Base-by-base conservation (phyloP, 345 rosid species). In the Populus euphratica region DNA sequence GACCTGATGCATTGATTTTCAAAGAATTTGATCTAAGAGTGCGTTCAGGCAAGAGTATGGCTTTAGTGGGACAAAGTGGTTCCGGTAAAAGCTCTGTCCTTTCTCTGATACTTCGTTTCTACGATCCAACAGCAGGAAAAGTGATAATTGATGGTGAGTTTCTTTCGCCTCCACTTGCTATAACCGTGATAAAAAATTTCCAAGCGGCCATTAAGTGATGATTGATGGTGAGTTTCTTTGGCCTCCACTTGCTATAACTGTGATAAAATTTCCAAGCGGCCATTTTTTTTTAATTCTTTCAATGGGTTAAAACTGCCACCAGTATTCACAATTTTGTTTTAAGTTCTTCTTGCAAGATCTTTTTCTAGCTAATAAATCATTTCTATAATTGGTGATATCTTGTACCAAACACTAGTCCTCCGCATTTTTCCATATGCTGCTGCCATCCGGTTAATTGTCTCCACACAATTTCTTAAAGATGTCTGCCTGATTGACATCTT, bases 41-140 rank as follows among this genome's bases (percentile, higher is more conserved):
- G 44, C 88, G 75, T 18, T 52, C 92, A 1, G 98, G 97, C 41
- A 88, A 89, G 84, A 93, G 89, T 84, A 88, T 96, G 89, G 98
- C 99, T 20, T 83, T 96, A 21, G 97, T 96, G 12, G 98, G 99
- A 62, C 98, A 94, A 71, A 96, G 98, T 77, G 99, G 99, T 0
- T 96, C 97, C 0, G 99, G 99, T 7, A 96, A 96, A 89, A 93
- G 97, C 83, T 87, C 98, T 0, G 95, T 96, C 70, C 86, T 96
- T 76, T 78, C 97, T 36, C 95, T 96, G 65, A 87, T 94, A 54
- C 97, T 94, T 52, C 91, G 97, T 67, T 96, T 94, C 85, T 96
- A 96, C 54, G 98, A 94, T 68, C 98, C 99, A 35, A 86, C 81
- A 9, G 85, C 87, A 0, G 99, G 99, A 54, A 91, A 84, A 72